Conservation (phyloP, 768 basidiomycete genomes). For the Vararia minispora region DNA sequence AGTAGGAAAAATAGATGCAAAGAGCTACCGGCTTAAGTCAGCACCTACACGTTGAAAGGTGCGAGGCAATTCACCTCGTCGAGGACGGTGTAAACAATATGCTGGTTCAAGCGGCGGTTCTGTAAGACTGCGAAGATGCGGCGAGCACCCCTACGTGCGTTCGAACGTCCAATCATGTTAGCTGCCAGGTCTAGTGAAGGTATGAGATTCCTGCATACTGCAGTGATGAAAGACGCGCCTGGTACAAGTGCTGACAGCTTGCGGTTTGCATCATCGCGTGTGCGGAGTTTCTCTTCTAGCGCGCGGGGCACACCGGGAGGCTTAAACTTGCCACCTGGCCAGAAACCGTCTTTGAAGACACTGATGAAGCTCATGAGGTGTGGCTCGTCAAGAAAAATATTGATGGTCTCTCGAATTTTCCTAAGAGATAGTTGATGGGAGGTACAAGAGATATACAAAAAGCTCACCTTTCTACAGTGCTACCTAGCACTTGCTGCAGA, state of each 20-base stretch:
- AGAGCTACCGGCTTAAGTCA: no score
- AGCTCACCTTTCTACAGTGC: slow-evolving; percentile 86
- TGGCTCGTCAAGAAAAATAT: slow-evolving; percentile 51
- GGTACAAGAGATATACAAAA: background rate
- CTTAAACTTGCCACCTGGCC: slow-evolving; percentile 77
- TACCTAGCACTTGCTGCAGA: slow-evolving; percentile 89
- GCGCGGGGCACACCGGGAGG: slow-evolving; percentile 55
- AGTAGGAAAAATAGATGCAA: no score
- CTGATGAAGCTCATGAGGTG: slow-evolving; percentile 57
- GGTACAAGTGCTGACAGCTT: slow-evolving; percentile 89
- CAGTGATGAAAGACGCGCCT: slow-evolving; percentile 32
- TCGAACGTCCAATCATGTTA: slow-evolving; percentile 96
- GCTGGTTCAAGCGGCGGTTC: slow-evolving; percentile 89
- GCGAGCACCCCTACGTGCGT: slow-evolving; percentile 86
- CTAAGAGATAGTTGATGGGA: slow-evolving; percentile 27
- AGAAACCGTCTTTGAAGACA: slow-evolving; percentile 62
- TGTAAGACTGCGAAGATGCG: slow-evolving; percentile 91
- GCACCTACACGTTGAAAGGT: no score
- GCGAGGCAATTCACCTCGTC: no score
- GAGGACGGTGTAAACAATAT: slow-evolving; percentile 76
- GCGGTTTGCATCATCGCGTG: slow-evolving; percentile 78
- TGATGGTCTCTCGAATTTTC: slow-evolving; percentile 77
- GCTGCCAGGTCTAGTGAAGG: slow-evolving; percentile 68
- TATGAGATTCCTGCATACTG: background rate
- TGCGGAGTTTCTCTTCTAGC: slow-evolving; percentile 66